Conservation (phyloP, 495 filamentous ascomycete genomes). For the Tuber microsphaerosporum region DNA sequence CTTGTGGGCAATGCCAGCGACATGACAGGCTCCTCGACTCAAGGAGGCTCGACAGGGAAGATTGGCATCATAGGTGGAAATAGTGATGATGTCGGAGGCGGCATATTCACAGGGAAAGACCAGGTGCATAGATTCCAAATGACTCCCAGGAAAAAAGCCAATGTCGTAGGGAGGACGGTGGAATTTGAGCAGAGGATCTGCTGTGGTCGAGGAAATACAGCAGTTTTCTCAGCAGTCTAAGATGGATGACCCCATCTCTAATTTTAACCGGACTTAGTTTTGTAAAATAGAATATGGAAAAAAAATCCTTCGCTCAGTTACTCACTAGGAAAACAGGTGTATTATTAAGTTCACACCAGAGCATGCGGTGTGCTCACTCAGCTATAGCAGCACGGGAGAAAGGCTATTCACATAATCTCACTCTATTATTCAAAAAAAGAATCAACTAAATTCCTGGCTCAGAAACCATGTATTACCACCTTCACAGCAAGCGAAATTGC, state of each 20-base stretch:
- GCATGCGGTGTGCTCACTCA: background rate
- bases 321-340: background rate
- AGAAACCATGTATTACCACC: background rate
- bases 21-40: conserved; percentile 30
- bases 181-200: conserved; percentile 80
- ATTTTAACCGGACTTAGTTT: background rate
- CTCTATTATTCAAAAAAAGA: background rate
- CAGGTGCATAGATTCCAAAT: conserved; percentile 74
- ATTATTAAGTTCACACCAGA: background rate
- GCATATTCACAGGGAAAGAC: conserved; percentile 49
- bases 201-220: conserved; percentile 77
- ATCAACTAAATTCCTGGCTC: background rate
- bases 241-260: background rate
- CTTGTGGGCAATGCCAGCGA: conserved; percentile 11
- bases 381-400: background rate
- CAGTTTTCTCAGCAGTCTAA: conserved; percentile 55
- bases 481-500: conserved; percentile 1
- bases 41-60: conserved; percentile 11
- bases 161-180: conserved; percentile 56
- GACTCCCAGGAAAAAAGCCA: conserved; percentile 66
- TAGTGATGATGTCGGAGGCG: conserved; percentile 45
- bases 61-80: conserved; percentile 31
- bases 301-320: background rate
- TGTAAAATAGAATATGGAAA: background rate
- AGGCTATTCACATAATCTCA: background rate